These are phyloP conservation scores for Stenogyne calaminthoides DNA, from an alignment of 305 asterid genomes.

Conservation along the genomic window DNA sequence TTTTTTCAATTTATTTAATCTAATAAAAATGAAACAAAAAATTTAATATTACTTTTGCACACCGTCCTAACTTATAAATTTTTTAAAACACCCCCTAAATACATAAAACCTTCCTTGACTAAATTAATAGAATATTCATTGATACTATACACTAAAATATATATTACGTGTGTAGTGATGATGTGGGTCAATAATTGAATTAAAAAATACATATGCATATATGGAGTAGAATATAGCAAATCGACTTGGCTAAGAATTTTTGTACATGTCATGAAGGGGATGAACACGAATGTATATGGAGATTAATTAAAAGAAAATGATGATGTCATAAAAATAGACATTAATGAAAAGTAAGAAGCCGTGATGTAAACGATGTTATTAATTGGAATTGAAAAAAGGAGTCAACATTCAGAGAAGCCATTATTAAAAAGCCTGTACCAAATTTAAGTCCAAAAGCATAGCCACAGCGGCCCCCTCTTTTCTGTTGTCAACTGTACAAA, in stretches of 20 bases:
- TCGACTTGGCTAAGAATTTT: neutral
- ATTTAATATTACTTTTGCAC: too few relatives aligned
- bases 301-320: neutral
- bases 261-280: neutral
- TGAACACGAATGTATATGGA: neutral
- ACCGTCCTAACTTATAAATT: too few relatives aligned
- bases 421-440: constrained; percentile 30
- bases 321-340: constrained; percentile 15
- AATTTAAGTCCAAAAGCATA: constrained; percentile 19
- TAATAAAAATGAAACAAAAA: too few relatives aligned
- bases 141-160: too few relatives aligned
- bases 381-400: constrained; percentile 12
- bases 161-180: too few relatives aligned
- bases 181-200: neutral
- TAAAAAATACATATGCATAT: neutral
- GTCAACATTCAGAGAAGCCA: constrained; percentile 27
- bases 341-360: constrained; percentile 8
- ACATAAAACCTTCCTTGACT: too few relatives aligned
- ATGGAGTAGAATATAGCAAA: too few relatives aligned
- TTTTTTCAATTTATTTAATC: too few relatives aligned
- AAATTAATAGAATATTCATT: too few relatives aligned
- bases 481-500: neutral
- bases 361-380: constrained; percentile 4
- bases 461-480: neutral
- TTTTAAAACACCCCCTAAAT: too few relatives aligned